Base-by-base conservation (phyloP, 441 rosid genomes). In the Hypseocharis bilobata region DNA sequence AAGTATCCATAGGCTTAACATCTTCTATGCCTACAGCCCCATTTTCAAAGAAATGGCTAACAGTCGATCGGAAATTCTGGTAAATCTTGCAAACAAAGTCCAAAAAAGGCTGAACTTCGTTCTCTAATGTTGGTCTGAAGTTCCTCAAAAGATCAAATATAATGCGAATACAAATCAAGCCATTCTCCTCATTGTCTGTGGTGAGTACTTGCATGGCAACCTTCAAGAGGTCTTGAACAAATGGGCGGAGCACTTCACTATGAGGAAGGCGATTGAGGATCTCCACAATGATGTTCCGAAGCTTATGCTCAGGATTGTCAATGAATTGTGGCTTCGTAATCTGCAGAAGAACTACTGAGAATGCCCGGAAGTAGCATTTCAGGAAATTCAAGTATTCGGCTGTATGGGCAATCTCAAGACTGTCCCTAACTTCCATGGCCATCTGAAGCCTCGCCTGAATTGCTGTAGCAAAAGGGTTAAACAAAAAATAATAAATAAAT, bases 211-310 rank as follows among this genome's bases (percentile, higher is more conserved):
- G 91, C 97, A 91, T 88, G 7, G 98, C 90, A 51, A 94, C 93
- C 82, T 87, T 91, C 74, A 94, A 82, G n/a, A 94, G 92, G 76
- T 94, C 95, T 82, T 86, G 97, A 78, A 94, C 98, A 75, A 91
- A 95, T 25, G 99, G 99, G 62, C 98, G 93, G 52, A 95, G 95
- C 64, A 95, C 99, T 77, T 95, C 99, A 52, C 93, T 95, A 59
- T 91, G 96, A 62, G 98, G 99, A 2, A 95, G 83, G 42, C 97
- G 96, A 80, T 89, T 91, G 44, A 91, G 92, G 45, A 95, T 86
- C 82, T 95, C 97, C 69, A 92, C 90, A 11, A 88, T 86, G 44
- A 91, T 80, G 72, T 91, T 91, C 20, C 98, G 83, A 42, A 95
- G 86, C 84, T 89, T 95, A 70, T 91, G 96, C 87, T 91, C 98